These are phyloP conservation scores for Yarrowia sp. DNA, from an alignment of 805 yeast genomes.

Conservation along the genomic window DNA sequence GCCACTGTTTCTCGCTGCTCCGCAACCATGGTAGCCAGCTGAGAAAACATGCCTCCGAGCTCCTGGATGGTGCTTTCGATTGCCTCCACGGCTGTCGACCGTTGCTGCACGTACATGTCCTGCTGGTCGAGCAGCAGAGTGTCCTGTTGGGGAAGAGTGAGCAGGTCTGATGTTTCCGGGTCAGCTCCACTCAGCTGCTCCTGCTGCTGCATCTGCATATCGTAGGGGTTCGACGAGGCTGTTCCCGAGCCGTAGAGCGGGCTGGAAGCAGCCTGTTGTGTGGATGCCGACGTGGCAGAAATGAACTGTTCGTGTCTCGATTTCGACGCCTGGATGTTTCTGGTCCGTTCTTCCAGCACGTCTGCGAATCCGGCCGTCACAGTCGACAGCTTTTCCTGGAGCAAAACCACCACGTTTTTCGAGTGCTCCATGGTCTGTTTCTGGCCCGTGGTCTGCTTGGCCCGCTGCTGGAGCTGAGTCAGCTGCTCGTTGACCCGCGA, in stretches of 20 bases:
- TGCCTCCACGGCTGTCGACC: conserved; percentile 89
- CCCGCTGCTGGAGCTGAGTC: conserved; percentile 55
- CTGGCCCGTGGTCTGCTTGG: conserved; percentile 43
- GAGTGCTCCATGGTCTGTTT: conserved; percentile 71
- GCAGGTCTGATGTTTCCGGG: conserved; percentile 44
- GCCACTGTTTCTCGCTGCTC: conserved; percentile 97
- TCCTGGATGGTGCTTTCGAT: conserved; percentile 96
- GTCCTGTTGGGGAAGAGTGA: conserved; percentile 84
- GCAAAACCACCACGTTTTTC: conserved; percentile 78
- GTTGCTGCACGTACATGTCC: conserved; percentile 67
- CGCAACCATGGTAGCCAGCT: conserved; percentile 93
- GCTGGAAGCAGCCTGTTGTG: conserved; percentile 27
- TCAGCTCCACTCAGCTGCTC: conserved; percentile 31
- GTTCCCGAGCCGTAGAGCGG: conserved; percentile 27
- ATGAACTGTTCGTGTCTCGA: conserved; percentile 81
- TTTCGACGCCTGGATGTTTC: conserved; percentile 73
- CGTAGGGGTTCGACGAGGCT: conserved; percentile 17
- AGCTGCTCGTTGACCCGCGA: conserved; percentile 72
- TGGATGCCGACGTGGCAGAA: conserved; percentile 43
- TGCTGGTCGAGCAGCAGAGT: conserved; percentile 84
- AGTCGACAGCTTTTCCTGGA: conserved; percentile 87
- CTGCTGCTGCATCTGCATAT: conserved; percentile 35
- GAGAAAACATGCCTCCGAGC: conserved; percentile 91
- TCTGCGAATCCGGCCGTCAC: conserved; percentile 87
- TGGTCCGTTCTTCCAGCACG: conserved; percentile 85